Conservation (phyloP, 2,329 filamentous ascomycete species). For the Talaromyces islandicus region DNA sequence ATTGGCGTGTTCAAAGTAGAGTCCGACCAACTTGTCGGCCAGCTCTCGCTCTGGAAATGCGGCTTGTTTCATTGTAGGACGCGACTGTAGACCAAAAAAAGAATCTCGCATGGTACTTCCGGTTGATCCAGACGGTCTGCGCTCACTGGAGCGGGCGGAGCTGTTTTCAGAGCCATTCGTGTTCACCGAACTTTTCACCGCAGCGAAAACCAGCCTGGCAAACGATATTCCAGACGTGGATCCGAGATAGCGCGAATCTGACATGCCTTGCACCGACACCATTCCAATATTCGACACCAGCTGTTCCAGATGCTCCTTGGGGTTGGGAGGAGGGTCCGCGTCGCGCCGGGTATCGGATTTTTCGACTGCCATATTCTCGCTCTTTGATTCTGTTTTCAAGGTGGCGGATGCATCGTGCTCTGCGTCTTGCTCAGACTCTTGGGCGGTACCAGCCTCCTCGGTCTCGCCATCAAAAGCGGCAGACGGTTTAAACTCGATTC, state of each 20-base stretch:
- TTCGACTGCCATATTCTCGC: constrained; percentile 10
- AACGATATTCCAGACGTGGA: constrained; percentile 90
- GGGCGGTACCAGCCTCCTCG: constrained; percentile 5
- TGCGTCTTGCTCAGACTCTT: constrained; percentile 25
- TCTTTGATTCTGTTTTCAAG: constrained; percentile 19
- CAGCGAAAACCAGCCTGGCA: constrained; percentile 86
- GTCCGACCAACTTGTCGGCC: constrained; percentile 63
- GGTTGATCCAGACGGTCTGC: constrained; percentile 46
- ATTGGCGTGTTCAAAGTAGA: constrained; percentile 96
- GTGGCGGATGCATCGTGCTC: constrained; percentile 1
- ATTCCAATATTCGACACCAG: constrained; percentile 65
- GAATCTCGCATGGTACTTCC: constrained; percentile 88
- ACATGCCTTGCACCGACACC: constrained; percentile 70
- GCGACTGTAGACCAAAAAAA: constrained; percentile 93
- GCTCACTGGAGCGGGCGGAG: constrained; percentile 54
- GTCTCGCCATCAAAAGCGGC: constrained; percentile 53
- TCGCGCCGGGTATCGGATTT: constrained; percentile 15
- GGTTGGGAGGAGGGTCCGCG: constrained; percentile 32
- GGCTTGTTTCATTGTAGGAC: constrained; percentile 78
- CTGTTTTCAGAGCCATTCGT: constrained; percentile 57
- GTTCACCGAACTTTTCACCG: constrained; percentile 70
- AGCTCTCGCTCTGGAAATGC: constrained; percentile 74
- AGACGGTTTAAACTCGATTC: constrained; percentile 66
- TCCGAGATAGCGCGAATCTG: constrained; percentile 74
- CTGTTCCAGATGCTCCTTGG: constrained; percentile 56